A percentile compares a stretch with the other conserved stretches of the same genome.
Evolutionary conservation across 768 basidiomycete species (phyloP).

Genomic region (Lactarius sp.): DNA sequence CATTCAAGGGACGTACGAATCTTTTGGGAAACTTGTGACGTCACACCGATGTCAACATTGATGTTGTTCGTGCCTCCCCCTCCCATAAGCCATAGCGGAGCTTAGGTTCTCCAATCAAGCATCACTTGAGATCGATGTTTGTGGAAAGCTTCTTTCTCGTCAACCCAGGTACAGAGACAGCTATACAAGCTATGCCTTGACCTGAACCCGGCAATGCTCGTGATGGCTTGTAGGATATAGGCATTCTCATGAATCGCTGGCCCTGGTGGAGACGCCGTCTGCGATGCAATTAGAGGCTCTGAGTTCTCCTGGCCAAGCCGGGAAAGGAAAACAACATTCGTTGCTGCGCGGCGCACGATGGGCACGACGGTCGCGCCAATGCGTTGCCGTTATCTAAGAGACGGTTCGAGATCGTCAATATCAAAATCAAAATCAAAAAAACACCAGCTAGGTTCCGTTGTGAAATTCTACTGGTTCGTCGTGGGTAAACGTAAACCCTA

Average conservation of each 20-base stretch:
- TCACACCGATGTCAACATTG: not conserved
- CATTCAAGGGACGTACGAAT: not conserved
- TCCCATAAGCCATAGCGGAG: not conserved
- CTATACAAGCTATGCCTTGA: not conserved
- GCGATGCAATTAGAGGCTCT: not conserved
- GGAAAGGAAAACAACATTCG: not conserved
- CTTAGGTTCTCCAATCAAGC: not conserved
- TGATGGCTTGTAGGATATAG: not conserved
- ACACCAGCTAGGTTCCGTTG: not conserved
- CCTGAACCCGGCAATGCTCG: not conserved
- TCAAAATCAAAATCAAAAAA: constrained; percentile 5
- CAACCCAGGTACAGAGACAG: not conserved
- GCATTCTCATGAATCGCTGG: not conserved
- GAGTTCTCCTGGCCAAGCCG: not conserved
- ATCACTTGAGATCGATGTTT: not conserved
- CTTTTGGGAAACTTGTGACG: not conserved
- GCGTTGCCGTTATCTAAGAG: not conserved
- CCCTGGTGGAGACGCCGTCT: not conserved
- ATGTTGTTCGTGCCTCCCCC: not conserved
- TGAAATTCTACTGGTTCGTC: not conserved
- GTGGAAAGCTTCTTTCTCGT: not conserved
- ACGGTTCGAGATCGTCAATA: not conserved
- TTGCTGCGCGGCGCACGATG: not conserved
- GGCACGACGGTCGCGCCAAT: not conserved
- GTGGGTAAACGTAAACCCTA: not conserved